Evolutionary conservation across 139 green algal genomes (phyloP), one percentile per base, ranked within the genome.

Genomic region (Chlorella sp.): DNA sequence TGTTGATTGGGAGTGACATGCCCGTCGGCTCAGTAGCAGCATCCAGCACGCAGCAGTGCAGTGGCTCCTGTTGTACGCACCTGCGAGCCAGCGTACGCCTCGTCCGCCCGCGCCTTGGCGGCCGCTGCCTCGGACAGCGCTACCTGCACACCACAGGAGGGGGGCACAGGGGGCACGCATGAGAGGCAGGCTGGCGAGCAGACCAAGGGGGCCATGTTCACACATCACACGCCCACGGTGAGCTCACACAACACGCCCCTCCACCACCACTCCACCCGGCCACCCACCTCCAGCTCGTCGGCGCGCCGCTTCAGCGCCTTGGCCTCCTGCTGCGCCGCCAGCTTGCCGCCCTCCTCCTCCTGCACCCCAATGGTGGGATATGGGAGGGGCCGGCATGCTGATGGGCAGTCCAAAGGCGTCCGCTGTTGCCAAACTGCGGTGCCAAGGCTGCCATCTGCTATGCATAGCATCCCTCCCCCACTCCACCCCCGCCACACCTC

Each of bases 251-350:
- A 2, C 51, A 60, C 24, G 51, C 51, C 9, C 2, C 51, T 7
- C 22, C 13, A 16, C 51, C 11, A 7, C 32, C 32, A 43, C 6
- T 44, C 1, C 32, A 74, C 38, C 13, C 34, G 48, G 19, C 16
- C 34, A 74, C 80, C 7, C 77, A 87, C 86, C 86, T 89, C 86
- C 26, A 89, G 86, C 54, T 89, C 65, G 20, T 84, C 74, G 43
- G 84, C 54, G 4, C 86, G 81, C 38, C 64, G 43, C 38, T 69
- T 43, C 32, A 82, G 51, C 32, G 65, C 70, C 74, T 74, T 77
- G 16, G 82, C 82, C 70, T 89, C 81, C 54, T 84, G 86, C 86
- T 87, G 73, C 36, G 86, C 86, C 32, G 75, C 74, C 75, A 85
- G 38, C 75, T 77, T 84, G 36, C 75, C 86, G 13, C 51, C 41